Evolutionary conservation across 768 basidiomycete species (phyloP).

Genomic region (Termitomyces sp.): DNA sequence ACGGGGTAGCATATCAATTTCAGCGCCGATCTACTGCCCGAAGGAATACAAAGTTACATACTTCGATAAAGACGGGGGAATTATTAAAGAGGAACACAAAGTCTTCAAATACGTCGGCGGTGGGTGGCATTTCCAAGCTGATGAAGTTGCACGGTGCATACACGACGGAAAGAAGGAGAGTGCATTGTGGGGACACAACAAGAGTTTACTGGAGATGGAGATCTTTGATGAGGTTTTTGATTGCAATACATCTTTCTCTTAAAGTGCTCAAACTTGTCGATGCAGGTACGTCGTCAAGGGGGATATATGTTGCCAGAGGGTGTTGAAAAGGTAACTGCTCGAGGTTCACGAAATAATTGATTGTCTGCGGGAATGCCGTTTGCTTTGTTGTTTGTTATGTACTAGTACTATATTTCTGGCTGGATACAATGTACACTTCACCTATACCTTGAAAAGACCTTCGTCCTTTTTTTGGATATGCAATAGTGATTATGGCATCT

Average conservation of each 20-base stretch:
- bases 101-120: conserved; percentile 55
- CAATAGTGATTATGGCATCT: neutral
- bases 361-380: neutral
- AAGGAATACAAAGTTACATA: conserved; percentile 62
- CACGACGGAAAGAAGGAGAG: conserved; percentile 72
- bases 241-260: neutral
- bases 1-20: conserved; percentile 61
- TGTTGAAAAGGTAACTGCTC: conserved; percentile 44
- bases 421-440: neutral
- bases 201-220: conserved; percentile 76
- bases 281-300: conserved; percentile 62
- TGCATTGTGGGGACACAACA: conserved; percentile 68
- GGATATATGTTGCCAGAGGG: conserved; percentile 58
- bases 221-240: conserved; percentile 75
- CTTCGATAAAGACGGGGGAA: conserved; percentile 40
- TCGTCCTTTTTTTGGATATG: neutral
- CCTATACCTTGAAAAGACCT: neutral
- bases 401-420: neutral
- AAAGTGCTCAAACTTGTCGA: neutral
- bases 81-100: conserved; percentile 52
- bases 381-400: neutral
- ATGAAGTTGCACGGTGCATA: conserved; percentile 79
- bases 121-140: conserved; percentile 85
- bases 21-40: conserved; percentile 62
- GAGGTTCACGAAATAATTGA: neutral